Base-by-base conservation (phyloP, 2,329 filamentous ascomycete species). In the Colletotrichum sojae region DNA sequence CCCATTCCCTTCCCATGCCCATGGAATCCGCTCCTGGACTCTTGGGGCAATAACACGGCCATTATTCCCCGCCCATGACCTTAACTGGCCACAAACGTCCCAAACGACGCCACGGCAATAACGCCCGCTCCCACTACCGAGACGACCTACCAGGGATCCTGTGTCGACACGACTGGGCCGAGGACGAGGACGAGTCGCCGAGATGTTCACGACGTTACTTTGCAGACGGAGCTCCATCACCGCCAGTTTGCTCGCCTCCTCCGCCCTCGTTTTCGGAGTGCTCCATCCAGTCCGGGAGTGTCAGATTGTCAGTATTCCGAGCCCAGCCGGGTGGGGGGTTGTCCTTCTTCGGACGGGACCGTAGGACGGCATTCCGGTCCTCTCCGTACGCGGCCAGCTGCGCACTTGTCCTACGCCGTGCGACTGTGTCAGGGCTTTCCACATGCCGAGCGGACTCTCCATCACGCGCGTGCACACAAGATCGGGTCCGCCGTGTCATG, bases 341-440 rank as follows among this genome's bases (percentile, higher is more conserved):
- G 36, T 52, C 51, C 45, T 43, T 25, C 43, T 52, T 45, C 55
- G 46, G 45, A 43, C 55, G 55, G 55, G 27, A 58, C 66, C 36
- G n/a, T 54, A 46, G 25, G 55, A 61, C 55, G 51, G 66, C 45
- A 16, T 55, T 31, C 45, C 51, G 51, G 56, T 56, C 51, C 49
- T 55, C 55, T 27, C 55, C 54, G 43, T 56, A 43, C 51, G 58
- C 64, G 57, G 61, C 58, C 69, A 73, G 54, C 72, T 69, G 55
- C 62, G 60, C 55, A 25, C 56, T 63, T 18, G 51, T 63, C 60
- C 52, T 36, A 52, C 51, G 49, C 55, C 55, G 62, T 60, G 51
- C 43, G 43, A 69, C 62, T 39, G 54, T 52, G 54, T 60, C 48
- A 43, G 22, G 48, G 20, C 52, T 58, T 48, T 22, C 31, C 27